Evolutionary conservation across 2,329 filamentous ascomycete species (phyloP), one percentile per base, ranked within the genome.

Genomic region (Blastomyces emzantsi): DNA sequence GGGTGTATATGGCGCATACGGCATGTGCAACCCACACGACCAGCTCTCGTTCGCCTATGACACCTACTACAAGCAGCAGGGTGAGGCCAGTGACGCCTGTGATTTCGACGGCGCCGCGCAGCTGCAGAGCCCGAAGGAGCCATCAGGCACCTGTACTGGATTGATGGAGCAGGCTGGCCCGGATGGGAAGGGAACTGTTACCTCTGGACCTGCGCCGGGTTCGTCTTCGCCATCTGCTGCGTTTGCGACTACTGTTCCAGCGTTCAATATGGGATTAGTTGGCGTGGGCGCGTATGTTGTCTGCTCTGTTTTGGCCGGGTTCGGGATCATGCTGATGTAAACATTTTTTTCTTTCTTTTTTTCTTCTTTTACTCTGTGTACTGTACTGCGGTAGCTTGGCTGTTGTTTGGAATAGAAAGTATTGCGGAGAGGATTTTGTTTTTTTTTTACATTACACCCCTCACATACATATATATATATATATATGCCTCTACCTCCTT

Each of bases 271-370:
- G 64, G 77, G 77, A 52, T 64, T 70, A 55, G 68, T 77, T 70
- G 75, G 79, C 64, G 66, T 80, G 58, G 78, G 74, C 62, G 75
- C 73, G 17, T 81, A 80, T 69, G 62, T 79, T n/a, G 67, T 78
- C 56, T 73, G 74, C 61, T 78, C 79, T 51, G 63, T 78, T 54
- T 68, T 78, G 52, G 76, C 78, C 62, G 79, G 78, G 65, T 72
- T 72, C 61, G 77, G 76, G 64, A 80, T 81, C 78, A 73, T 81
- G 66, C 67, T 80, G 68, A 71, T 81, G 72, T 81, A 80, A 71
- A 63, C 11, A 28, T 2, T n/a, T 28, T 19, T 1, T 5, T 1
- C 6, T 19, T 3, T 19, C 1, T 3, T 45, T 45, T 6, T 2
- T 15, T 52, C 1, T 52, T 28, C 4, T 28, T 25, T 25, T 25